Percentiles rank a stretch among this genome's conserved stretches.
Evolutionary conservation across 129 eudicot genomes (phyloP).

Genomic region (Deinandra increscens): DNA sequence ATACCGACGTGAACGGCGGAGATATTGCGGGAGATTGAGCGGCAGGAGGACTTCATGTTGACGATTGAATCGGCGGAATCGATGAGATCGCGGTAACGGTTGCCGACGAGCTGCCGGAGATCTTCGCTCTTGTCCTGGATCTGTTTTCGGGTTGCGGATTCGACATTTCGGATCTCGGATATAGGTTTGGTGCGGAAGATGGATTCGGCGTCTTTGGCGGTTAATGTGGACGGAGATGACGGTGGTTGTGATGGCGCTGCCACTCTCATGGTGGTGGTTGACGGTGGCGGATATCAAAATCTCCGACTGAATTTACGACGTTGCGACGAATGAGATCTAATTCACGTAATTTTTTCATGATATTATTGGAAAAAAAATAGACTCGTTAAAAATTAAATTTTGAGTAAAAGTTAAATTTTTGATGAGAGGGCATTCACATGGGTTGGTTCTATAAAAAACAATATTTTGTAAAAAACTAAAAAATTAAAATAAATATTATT

Average conservation of each 20-base stretch:
- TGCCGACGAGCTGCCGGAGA: conserved; percentile 95
- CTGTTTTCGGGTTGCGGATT: conserved; percentile 65
- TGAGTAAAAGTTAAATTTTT: no score
- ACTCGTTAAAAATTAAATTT: no score
- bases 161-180: conserved; percentile 76
- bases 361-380: no score
- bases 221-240: conserved; percentile 30
- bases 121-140: conserved; percentile 83
- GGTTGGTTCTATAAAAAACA: no score
- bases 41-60: conserved; percentile 69
- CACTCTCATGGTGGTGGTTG: conserved; percentile 41
- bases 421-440: no score
- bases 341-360: conserved; percentile 18
- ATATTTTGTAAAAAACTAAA: no score
- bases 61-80: conserved; percentile 94
- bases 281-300: conserved; percentile 35
- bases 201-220: conserved; percentile 67
- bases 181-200: conserved; percentile 77
- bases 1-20: conserved; percentile 50
- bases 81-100: conserved; percentile 88
- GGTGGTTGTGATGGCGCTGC: conserved; percentile 35
- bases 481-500: no score
- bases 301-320: conserved; percentile 16
- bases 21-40: conserved; percentile 64
- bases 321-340: conserved; percentile 20